Percentiles rank a stretch among this genome's conserved stretches.
phyloP scores from a whole-genome alignment of 2,329 filamentous ascomycete species.

The Immersiporthe knoxdaviesiana region DNA sequence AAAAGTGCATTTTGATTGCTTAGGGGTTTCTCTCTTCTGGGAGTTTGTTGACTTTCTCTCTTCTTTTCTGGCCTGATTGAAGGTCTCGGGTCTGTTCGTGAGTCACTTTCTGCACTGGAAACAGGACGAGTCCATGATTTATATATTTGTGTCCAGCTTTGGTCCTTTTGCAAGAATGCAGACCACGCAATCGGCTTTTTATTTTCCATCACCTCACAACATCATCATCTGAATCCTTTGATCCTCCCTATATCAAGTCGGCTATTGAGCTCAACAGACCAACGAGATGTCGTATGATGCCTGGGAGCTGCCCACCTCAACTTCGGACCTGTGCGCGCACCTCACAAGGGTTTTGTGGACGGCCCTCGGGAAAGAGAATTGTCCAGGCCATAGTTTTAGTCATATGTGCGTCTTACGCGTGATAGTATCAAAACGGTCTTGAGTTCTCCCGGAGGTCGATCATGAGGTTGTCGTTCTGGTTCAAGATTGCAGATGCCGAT shows the following conservation, averaged over 20 bases:
- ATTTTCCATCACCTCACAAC: neutral
- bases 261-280: neutral
- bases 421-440: neutral
- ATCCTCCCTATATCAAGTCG: neutral
- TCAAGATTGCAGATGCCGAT: neutral
- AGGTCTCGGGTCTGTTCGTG: too few relatives aligned
- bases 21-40: neutral
- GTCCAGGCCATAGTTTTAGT: too few relatives aligned
- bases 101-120: neutral
- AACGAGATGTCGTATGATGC: neutral
- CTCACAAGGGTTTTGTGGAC: neutral
- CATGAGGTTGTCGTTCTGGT: neutral
- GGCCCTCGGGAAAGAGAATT: fast-evolving
- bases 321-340: neutral
- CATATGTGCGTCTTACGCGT: neutral
- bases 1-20: neutral
- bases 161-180: neutral
- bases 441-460: neutral
- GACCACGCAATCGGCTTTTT: neutral
- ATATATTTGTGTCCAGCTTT: neutral
- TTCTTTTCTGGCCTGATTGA: neutral
- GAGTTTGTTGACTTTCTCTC: neutral
- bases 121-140: neutral
- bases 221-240: neutral
- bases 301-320: neutral